Evolutionary conservation across 192 early-diverging fungal species (phyloP), one percentile per base, ranked within the genome.

Genomic region (Rhizophagus prolifer): DNA sequence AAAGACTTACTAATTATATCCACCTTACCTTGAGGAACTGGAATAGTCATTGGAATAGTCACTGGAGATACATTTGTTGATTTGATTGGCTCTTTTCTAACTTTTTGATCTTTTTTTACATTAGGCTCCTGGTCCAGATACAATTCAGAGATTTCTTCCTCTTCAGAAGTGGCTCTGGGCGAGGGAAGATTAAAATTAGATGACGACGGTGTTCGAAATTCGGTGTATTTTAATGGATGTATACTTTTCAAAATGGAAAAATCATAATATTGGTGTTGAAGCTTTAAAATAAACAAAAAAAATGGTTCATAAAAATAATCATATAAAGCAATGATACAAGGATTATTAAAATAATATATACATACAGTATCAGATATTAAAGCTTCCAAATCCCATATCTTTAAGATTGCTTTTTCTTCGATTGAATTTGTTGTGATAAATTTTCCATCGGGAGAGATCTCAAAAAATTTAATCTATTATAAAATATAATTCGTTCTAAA

Each of bases 371-470:
- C 68, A 13, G 68, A 36, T 7, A 70, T 41, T 34, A 70, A n/a
- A n/a, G 13, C 44, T 36, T 46, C 36, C 5, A 70, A 46, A 46
- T 70, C 68, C 68, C 68, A 70, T 25, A 70, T 70, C 38, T 46
- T 36, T 6, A 70, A 46, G 2, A 46, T 70, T 25, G 34, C 31
- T 70, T 44, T 70, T 46, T 70, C 68, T n/a, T 70, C 44, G 5
- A 25, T 70, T 36, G 68, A 44, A 70, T 70, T 70, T 26, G 68
- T 70, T n/a, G 47, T 44, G 12, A 70, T 25, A 44, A 70, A 70
- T 21, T 70, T 70, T 25, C 68, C 68, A 46, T 70, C 68, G 10
- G 68, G 68, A 13, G 68, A 70, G 1, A 70, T 25, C 8, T 70
- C 44, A 23, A 70, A 70, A 16, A 25, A 70, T 70, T 70, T 70